These are phyloP conservation scores for Aspergillus phoenicis DNA, from an alignment of 2,329 filamentous ascomycete species.

Conservation along the genomic window DNA sequence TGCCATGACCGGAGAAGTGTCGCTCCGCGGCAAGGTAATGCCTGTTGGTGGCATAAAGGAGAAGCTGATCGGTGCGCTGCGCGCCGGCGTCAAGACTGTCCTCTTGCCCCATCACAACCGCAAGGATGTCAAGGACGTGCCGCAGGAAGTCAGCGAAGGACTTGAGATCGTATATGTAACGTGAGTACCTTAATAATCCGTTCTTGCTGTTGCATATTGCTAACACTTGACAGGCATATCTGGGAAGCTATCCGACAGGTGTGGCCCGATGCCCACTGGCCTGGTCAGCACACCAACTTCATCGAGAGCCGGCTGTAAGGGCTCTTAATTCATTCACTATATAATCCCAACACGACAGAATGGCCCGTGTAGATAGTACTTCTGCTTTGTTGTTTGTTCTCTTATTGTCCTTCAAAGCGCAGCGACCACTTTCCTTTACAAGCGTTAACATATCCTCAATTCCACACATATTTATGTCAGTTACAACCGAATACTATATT, in stretches of 20 bases:
- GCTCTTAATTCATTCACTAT: background rate
- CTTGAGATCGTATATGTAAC: slow-evolving; percentile 86
- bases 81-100: slow-evolving; percentile 93
- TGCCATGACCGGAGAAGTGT: slow-evolving; percentile 86
- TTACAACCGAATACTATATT: too few relatives aligned
- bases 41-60: slow-evolving; percentile 98
- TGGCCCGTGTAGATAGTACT: background rate
- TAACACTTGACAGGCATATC: slow-evolving; percentile 65
- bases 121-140: slow-evolving; percentile 90
- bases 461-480: background rate
- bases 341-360: background rate
- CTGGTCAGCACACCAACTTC: slow-evolving; percentile 68
- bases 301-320: slow-evolving; percentile 76
- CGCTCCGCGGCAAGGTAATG: slow-evolving; percentile 84
- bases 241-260: slow-evolving; percentile 91
- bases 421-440: background rate
- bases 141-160: slow-evolving; percentile 82
- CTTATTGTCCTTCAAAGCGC: background rate
- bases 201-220: background rate
- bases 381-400: slow-evolving; percentile 15
- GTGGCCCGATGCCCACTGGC: slow-evolving; percentile 89
- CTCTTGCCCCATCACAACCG: slow-evolving; percentile 83
- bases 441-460: background rate
- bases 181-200: slow-evolving; percentile 55
- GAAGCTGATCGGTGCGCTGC: slow-evolving; percentile 91